Percentiles rank a stretch among this genome's conserved stretches.
These are phyloP conservation scores for Hypoxylon fragiforme DNA, from an alignment of 495 filamentous ascomycete genomes.

Conservation along the genomic window DNA sequence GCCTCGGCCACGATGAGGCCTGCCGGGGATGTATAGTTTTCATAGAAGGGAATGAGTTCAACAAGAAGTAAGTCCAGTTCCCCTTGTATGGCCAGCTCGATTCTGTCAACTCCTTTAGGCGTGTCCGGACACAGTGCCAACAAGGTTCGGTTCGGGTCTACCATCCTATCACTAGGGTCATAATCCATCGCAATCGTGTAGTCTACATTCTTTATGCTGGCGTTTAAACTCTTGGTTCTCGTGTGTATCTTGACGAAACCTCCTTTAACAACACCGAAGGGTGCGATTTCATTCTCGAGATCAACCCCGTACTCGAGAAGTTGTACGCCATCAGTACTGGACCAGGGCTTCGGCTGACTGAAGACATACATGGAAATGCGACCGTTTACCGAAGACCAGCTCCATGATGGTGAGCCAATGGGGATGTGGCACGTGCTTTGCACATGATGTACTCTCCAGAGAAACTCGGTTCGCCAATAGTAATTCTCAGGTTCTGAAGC, in stretches of 20 bases:
- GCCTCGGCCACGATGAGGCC: constrained; percentile 7
- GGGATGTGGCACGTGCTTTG: not conserved
- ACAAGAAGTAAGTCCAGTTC: constrained; percentile 2
- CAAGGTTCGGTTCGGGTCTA: not conserved
- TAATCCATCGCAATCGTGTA: not conserved
- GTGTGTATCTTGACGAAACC: constrained; percentile 8
- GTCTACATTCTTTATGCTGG: not conserved
- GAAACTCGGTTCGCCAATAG: constrained; percentile 17
- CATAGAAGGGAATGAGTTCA: constrained; percentile 15
- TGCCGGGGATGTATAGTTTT: not conserved
- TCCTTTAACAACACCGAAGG: constrained; percentile 17
- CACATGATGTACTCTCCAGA: constrained; percentile 13
- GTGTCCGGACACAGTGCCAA: constrained; percentile 11
- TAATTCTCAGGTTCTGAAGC: constrained; percentile 4
- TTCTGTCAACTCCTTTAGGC: not conserved
- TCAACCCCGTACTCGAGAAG: constrained; percentile 2
- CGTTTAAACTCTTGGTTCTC: not conserved
- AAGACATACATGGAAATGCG: constrained; percentile 1
- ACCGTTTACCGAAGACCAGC: constrained; percentile 12
- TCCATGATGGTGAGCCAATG: constrained; percentile 6
- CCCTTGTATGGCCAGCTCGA: not conserved
- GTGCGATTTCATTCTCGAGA: constrained; percentile 6
- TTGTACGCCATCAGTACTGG: constrained; percentile 1
- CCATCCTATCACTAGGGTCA: not conserved
- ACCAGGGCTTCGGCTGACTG: not conserved